Evolutionary conservation across 2,329 filamentous ascomycete species (phyloP).

Genomic region (Ophiostoma sp.): DNA sequence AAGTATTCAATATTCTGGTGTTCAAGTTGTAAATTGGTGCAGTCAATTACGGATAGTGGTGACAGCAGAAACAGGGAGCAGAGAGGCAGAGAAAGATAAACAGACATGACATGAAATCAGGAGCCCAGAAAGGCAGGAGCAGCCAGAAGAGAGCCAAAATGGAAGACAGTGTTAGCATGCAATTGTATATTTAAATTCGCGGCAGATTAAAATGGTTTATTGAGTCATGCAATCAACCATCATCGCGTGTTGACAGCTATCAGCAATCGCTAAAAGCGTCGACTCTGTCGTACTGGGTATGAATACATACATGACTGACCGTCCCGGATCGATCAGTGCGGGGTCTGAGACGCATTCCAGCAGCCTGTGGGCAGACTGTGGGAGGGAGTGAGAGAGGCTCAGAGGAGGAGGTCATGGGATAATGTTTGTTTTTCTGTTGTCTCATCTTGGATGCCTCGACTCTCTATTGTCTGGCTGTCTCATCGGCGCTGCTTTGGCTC

Average conservation of each 20-base stretch:
- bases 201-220: neutral
- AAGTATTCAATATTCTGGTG: neutral
- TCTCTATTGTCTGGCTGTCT: neutral
- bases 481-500: neutral
- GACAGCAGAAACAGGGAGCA: neutral
- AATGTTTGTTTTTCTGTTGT: neutral
- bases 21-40: neutral
- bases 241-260: neutral
- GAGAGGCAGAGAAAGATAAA: neutral
- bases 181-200: neutral
- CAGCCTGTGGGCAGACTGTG: slow-evolving; percentile 1
- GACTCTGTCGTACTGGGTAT: neutral
- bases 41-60: neutral
- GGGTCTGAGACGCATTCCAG: slow-evolving; percentile 8
- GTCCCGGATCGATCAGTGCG: neutral
- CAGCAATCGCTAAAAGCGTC: no score
- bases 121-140: neutral
- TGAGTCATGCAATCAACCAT: neutral
- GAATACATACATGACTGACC: neutral
- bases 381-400: neutral
- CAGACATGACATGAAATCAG: neutral
- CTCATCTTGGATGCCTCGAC: neutral
- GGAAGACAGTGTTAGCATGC: neutral
- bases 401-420: neutral
- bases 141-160: neutral